Evolutionary conservation across 2,329 filamentous ascomycete species (phyloP).

Genomic region (Penicillium nordicum): DNA sequence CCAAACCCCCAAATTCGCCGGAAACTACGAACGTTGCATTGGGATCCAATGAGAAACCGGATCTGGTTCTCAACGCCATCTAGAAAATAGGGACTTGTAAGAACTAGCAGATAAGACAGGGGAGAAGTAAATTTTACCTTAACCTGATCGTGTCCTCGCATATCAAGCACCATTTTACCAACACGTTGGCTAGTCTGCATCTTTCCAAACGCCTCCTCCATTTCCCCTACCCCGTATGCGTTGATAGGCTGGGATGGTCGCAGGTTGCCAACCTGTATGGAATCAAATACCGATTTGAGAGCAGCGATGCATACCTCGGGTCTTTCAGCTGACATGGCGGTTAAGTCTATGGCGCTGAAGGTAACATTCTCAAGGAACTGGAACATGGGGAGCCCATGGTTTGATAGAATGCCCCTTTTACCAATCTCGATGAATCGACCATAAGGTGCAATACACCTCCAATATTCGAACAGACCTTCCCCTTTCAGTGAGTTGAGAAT

Average conservation of each 20-base stretch:
- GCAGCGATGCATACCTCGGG: not conserved
- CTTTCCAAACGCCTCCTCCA: conserved; percentile 8
- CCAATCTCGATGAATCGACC: conserved; percentile 50
- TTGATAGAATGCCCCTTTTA: conserved; percentile 38
- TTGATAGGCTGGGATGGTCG: not conserved
- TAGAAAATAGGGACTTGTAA: not conserved
- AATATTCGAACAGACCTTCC: conserved; percentile 14
- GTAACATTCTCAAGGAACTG: conserved; percentile 3
- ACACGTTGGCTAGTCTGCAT: conserved; percentile 2
- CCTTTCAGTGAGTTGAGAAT: conserved; percentile 22
- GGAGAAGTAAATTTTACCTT: not conserved
- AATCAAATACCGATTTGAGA: not conserved
- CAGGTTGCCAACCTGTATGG: not conserved
- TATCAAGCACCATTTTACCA: conserved; percentile 7
- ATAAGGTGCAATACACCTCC: conserved; percentile 26
- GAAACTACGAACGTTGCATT: conserved; percentile 31
- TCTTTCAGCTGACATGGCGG: not conserved
- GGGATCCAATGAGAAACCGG: not conserved
- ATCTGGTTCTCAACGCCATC: conserved; percentile 6
- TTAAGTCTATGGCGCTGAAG: conserved; percentile 4
- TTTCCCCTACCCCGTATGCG: not conserved
- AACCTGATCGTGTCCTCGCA: not conserved
- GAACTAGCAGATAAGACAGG: not conserved
- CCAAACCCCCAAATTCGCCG: conserved; percentile 35
- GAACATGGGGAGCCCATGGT: not conserved